Evolutionary conservation across 352 stramenopile species (phyloP).

Genomic region (Phytophthora hybrid): DNA sequence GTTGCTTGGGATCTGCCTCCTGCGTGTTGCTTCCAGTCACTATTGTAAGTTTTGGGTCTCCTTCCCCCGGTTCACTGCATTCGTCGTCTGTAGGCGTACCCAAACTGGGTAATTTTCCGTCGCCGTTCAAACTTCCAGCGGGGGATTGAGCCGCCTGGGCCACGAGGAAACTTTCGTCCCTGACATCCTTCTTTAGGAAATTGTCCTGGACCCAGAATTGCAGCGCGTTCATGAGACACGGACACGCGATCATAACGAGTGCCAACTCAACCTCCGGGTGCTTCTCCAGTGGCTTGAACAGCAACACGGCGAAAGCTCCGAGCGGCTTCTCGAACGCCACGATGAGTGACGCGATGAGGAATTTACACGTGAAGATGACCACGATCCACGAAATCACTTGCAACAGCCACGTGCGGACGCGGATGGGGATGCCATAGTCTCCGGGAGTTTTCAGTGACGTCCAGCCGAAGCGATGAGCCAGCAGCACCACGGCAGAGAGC

Average conservation of each 20-base stretch:
- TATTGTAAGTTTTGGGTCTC: constrained; percentile 32
- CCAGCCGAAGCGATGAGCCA: constrained; percentile 70
- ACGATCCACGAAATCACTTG: constrained; percentile 84
- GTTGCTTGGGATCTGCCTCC: constrained; percentile 20
- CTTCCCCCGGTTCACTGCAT: constrained; percentile 33
- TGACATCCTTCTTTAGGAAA: constrained; percentile 90
- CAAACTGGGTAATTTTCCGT: constrained; percentile 41
- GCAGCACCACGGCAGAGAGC: constrained; percentile 59
- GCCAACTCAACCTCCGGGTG: constrained; percentile 80
- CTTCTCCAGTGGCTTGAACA: constrained; percentile 75
- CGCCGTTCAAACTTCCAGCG: constrained; percentile 23
- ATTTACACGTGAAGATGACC: constrained; percentile 83
- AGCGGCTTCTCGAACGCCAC: constrained; percentile 75
- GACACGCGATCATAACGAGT: constrained; percentile 91
- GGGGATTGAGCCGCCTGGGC: constrained; percentile 45
- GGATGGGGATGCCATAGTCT: constrained; percentile 82
- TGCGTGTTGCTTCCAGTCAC: constrained; percentile 24
- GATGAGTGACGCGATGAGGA: constrained; percentile 83
- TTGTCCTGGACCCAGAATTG: constrained; percentile 93
- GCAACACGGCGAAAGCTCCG: constrained; percentile 57
- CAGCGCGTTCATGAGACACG: constrained; percentile 89
- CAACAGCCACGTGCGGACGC: constrained; percentile 69
- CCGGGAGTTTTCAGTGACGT: constrained; percentile 66
- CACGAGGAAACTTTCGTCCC: constrained; percentile 65
- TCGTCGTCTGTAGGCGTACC: constrained; percentile 48